These are phyloP conservation scores for Populus hybrid DNA, from an alignment of 441 rosid species.

Conservation along the genomic window DNA sequence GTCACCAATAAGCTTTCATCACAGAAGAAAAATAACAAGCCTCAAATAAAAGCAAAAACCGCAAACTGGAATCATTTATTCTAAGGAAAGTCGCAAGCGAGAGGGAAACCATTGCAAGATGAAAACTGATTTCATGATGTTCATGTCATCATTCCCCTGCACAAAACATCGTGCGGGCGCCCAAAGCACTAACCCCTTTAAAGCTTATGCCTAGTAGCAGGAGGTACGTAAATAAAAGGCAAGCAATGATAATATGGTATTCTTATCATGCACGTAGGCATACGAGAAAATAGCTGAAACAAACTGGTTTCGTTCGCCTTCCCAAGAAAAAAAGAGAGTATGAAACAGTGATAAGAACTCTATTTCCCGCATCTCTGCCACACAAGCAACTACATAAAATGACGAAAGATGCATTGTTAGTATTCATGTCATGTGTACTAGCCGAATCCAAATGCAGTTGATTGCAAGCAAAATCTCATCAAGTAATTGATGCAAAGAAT, in stretches of 20 bases:
- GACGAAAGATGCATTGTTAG: background rate
- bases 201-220: no score
- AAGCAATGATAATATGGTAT: background rate
- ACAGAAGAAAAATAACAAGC: background rate
- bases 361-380: background rate
- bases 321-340: background rate
- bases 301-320: background rate
- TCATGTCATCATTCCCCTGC: no score
- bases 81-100: no score
- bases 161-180: no score
- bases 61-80: background rate
- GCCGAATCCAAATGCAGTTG: background rate
- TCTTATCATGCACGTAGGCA: background rate
- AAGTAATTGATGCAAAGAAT: background rate
- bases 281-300: background rate
- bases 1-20: background rate
- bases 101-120: no score
- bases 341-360: background rate
- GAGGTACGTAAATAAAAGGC: background rate
- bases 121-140: no score
- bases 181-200: no score
- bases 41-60: background rate
- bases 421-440: background rate
- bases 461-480: background rate
- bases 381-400: background rate